A percentile compares a stretch with the other conserved stretches of the same genome.
phyloP scores from a whole-genome alignment of 345 rosid species.

The Populus euphratica region DNA sequence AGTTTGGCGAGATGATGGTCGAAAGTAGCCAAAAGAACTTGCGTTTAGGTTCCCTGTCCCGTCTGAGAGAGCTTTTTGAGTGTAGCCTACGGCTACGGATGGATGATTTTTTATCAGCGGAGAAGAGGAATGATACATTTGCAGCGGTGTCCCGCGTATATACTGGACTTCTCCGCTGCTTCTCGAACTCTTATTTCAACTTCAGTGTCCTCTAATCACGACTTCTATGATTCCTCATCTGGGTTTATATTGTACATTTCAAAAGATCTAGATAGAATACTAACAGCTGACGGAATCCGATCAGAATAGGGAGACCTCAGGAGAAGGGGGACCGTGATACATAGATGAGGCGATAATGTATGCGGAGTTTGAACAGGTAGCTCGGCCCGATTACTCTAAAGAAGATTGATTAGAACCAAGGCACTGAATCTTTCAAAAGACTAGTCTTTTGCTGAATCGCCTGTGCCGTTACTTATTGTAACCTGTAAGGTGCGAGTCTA shows the following conservation, averaged over 20 bases:
- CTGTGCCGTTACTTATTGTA: not conserved
- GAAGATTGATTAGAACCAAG: constrained; percentile 14
- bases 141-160: constrained; percentile 58
- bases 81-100: constrained; percentile 47
- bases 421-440: not conserved
- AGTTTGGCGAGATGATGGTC: constrained; percentile 70
- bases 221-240: constrained; percentile 59
- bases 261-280: constrained; percentile 37
- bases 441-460: not conserved
- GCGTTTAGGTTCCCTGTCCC: constrained; percentile 75
- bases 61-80: constrained; percentile 46
- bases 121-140: constrained; percentile 41
- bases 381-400: constrained; percentile 39
- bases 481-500: not conserved
- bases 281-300: constrained; percentile 52
- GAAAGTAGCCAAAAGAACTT: constrained; percentile 72
- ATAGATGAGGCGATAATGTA: constrained; percentile 81
- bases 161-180: constrained; percentile 60
- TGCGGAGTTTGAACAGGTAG: constrained; percentile 70
- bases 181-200: constrained; percentile 44
- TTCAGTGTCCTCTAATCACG: constrained; percentile 23
- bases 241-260: constrained; percentile 49
- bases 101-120: constrained; percentile 24
- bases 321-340: constrained; percentile 49
- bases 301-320: constrained; percentile 47